phyloP scores from a whole-genome alignment of 257 asterid genomes.

The Solanum chilense region DNA sequence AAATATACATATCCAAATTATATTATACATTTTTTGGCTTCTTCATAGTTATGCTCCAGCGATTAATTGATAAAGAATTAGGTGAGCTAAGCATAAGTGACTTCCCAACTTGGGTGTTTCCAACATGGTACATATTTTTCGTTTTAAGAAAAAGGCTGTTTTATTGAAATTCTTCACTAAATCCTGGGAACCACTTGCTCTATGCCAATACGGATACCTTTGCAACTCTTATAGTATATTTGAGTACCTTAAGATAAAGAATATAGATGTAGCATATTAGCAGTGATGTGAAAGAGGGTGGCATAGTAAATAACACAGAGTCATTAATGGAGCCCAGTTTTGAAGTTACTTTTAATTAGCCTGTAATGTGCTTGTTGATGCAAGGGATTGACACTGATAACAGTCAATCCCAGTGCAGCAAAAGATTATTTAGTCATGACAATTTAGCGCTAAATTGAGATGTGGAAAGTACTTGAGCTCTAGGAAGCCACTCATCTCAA shows the following conservation, averaged over 20 bases:
- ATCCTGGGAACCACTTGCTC: not conserved
- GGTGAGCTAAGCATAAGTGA: not conserved
- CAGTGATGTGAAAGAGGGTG: not conserved
- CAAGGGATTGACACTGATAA: not conserved
- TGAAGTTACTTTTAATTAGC: not conserved
- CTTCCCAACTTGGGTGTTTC: not conserved
- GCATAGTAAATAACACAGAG: not conserved
- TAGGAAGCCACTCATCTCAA: constrained; percentile 97
- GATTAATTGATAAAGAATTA: not conserved
- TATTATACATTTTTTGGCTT: not conserved
- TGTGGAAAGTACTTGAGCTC: constrained; percentile 71
- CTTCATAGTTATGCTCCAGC: not conserved
- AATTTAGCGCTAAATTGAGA: not conserved
- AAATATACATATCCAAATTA: not conserved
- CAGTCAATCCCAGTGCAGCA: not conserved
- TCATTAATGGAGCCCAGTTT: not conserved
- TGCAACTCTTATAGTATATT: not conserved
- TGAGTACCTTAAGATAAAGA: not conserved
- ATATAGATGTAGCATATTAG: not conserved
- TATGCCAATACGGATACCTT: not conserved
- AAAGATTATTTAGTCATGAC: not conserved
- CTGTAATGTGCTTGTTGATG: not conserved
- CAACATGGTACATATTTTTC: not conserved
- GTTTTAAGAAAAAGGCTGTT: too few relatives aligned
- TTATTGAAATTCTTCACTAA: not conserved